phyloP scores from a whole-genome alignment of 352 stramenopile genomes.

The Phytopythium aichiense region DNA sequence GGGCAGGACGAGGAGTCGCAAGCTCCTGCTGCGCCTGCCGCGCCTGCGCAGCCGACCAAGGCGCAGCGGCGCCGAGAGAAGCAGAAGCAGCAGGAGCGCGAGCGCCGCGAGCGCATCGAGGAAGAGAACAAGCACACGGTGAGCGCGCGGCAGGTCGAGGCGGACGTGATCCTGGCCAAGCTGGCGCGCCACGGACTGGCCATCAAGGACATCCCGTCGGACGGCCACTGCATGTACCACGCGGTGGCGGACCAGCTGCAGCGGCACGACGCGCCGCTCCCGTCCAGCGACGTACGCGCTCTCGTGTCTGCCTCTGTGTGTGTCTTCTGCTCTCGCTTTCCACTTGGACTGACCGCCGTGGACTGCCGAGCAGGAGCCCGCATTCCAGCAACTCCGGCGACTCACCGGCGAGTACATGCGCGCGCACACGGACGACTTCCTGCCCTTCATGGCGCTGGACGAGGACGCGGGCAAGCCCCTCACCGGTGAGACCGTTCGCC shows the following conservation, averaged over 20 bases:
- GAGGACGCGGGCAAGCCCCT: constrained; percentile 32
- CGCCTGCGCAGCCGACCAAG: constrained; percentile 47
- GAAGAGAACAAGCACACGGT: constrained; percentile 77
- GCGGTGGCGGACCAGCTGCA: constrained; percentile 91
- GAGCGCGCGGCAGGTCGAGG: constrained; percentile 78
- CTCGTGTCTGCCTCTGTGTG: not conserved
- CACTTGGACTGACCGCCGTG: not conserved
- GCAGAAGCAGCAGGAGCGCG: constrained; percentile 70
- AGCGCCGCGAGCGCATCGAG: constrained; percentile 69
- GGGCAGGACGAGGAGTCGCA: constrained; percentile 7
- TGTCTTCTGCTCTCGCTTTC: too few species aligned
- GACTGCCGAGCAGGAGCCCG: constrained; percentile 14
- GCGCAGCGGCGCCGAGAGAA: constrained; percentile 71
- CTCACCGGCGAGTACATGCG: constrained; percentile 80
- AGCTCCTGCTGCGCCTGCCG: constrained; percentile 5
- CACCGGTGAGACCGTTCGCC: constrained; percentile 13
- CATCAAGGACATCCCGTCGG: constrained; percentile 93
- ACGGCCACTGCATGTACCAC: constrained; percentile 98
- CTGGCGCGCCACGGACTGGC: constrained; percentile 42
- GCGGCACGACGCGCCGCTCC: constrained; percentile 32
- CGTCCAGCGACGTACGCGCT: not conserved
- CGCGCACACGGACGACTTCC: constrained; percentile 86
- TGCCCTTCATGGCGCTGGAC: constrained; percentile 87
- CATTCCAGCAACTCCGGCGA: constrained; percentile 65
- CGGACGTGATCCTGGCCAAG: constrained; percentile 64